Base-by-base conservation (phyloP, 2,329 filamentous ascomycete species). In the Delphinella strobiligena region DNA sequence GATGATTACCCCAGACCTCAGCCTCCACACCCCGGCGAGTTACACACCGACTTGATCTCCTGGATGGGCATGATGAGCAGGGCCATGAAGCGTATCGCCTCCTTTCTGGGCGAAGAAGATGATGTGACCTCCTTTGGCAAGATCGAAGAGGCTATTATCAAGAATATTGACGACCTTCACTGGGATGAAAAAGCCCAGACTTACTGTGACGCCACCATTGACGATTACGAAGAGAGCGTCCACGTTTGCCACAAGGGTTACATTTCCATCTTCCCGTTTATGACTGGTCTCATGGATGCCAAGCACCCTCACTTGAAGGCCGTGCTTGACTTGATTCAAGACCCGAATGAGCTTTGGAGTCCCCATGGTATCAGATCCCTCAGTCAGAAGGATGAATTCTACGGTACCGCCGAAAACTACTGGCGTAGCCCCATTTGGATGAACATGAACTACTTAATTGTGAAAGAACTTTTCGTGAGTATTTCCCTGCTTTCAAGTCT, bases 61-160 rank as follows among this genome's bases (percentile, higher is more conserved):
- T 98, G 91, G 91, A 82, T 98, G 63, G 91, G 89, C n/a, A 76
- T 95, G 66, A 93, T 95, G 85, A 81, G 84, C 31, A 78, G 81
- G 48, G 81, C 82, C n/a, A 74, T 98, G 40, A 72, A 78, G 51
- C 83, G 81, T 49, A 83, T 95, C 50, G 85, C 87, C 1, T 66
- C 75, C 34, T 75, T 78, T 18, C 71, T 96, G n/a, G 79, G 74
- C 34, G 74, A 87, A 48, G 62, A 64, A 0, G 87, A 94, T 24
- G 89, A 96, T 49, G 79, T 73, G 1, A 71, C 74, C 16, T 76
- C 83, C 51, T 85, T 89, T 51, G 69, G 67, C 33, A 76, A 74
- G 44, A 82, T 82, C 41, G 74, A 86, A 42, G 74, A 75, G 22
- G 87, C 82, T 11, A 93, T 98, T 45, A 67, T 78, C 41, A 77